Percentiles rank a stretch among this genome's conserved stretches.
Conservation (phyloP, 2,329 filamentous ascomycete genomes). For the Aschersonia sp. region DNA sequence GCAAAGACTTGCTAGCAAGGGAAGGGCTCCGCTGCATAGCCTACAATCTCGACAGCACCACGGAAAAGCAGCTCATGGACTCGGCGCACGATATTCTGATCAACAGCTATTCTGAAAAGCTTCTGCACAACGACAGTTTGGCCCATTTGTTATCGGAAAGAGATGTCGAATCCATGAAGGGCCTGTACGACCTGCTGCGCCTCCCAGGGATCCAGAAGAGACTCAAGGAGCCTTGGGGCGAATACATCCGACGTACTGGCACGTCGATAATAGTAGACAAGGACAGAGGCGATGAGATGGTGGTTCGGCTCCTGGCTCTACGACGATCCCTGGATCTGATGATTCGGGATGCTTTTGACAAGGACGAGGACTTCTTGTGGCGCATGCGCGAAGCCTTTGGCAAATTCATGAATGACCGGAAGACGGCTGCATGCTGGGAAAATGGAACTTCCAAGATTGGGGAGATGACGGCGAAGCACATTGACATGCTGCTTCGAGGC, state of each 20-base stretch:
- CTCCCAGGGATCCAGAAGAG: constrained; percentile 55
- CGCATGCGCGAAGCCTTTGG: constrained; percentile 75
- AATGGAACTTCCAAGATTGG: constrained; percentile 87
- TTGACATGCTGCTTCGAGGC: constrained; percentile 76
- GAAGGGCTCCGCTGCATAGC: constrained; percentile 67
- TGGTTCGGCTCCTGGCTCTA: constrained; percentile 65
- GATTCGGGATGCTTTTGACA: constrained; percentile 61
- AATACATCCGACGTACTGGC: constrained; percentile 66
- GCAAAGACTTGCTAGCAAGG: constrained; percentile 50
- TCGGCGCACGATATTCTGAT: constrained; percentile 63
- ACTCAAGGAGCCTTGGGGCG: constrained; percentile 59
- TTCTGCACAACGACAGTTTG: constrained; percentile 54
- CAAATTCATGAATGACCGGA: constrained; percentile 83
- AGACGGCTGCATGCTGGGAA: constrained; percentile 54
- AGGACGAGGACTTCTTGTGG: constrained; percentile 63
- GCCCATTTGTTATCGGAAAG: constrained; percentile 58
- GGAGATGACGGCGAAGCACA: constrained; percentile 97
- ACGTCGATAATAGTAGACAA: constrained; percentile 67
- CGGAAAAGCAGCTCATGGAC: constrained; percentile 61
- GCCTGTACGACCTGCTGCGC: constrained; percentile 64
- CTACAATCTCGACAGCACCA: constrained; percentile 71
- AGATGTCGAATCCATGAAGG: constrained; percentile 55
- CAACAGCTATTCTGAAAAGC: constrained; percentile 46
- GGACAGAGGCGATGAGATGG: constrained; percentile 69
- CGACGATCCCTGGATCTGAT: constrained; percentile 67